phyloP scores from a whole-genome alignment of 108 stramenopile species.

The Tribonema minus region DNA sequence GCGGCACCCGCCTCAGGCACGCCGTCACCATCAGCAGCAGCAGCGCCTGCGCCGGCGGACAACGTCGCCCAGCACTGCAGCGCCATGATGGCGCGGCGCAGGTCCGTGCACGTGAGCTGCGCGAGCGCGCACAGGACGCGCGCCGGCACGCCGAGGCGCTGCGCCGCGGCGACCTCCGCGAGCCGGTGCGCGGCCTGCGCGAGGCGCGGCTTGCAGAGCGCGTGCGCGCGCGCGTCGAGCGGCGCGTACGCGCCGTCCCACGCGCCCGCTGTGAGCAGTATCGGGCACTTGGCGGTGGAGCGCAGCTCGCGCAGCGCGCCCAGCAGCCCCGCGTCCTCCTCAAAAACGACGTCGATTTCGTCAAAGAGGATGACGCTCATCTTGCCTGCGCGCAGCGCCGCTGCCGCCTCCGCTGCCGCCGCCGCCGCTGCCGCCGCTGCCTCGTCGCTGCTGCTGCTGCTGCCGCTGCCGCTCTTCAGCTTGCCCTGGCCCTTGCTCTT shows the following conservation, averaged over 20 bases:
- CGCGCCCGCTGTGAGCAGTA: constrained; percentile 30
- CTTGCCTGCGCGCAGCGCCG: not conserved
- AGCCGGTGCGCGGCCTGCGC: constrained; percentile 11
- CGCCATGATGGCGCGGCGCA: constrained; percentile 10
- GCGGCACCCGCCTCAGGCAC: not conserved
- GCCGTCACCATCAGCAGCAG: not conserved
- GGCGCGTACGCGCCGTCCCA: constrained; percentile 3
- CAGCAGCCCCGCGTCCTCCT: constrained; percentile 38
- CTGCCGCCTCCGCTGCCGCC: not conserved
- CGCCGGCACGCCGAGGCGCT: constrained; percentile 6
- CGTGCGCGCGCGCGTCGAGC: not conserved
- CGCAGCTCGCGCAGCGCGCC: constrained; percentile 22
- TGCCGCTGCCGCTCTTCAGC: not conserved
- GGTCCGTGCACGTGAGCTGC: constrained; percentile 19
- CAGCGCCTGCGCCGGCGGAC: not conserved
- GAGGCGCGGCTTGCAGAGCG: constrained; percentile 5
- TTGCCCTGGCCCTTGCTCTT: not conserved
- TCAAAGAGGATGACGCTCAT: not conserved
- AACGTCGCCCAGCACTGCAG: constrained; percentile 4
- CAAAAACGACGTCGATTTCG: constrained; percentile 37
- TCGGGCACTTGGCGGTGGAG: constrained; percentile 29
- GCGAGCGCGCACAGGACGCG: constrained; percentile 2
- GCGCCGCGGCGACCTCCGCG: constrained; percentile 9
- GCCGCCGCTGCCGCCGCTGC: not conserved
- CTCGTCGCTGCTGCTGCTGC: not conserved